Conservation (phyloP, 805 yeast species). For the Yarrowia osloensis region DNA sequence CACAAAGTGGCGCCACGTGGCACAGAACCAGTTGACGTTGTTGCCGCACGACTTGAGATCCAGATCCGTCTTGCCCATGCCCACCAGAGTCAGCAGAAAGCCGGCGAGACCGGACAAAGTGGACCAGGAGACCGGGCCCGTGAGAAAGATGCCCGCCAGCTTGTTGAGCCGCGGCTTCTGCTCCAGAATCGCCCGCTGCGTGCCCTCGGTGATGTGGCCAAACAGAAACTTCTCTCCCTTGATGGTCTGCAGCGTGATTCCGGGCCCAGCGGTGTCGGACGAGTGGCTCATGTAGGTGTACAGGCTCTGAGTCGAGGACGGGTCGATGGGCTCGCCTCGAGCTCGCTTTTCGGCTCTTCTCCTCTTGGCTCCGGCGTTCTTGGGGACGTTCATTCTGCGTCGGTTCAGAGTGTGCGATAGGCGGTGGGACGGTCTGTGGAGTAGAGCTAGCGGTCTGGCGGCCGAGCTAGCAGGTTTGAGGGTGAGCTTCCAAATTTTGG, state of each 20-base stretch:
- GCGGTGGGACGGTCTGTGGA: neutral
- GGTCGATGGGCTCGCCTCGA: neutral
- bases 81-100: conserved; percentile 74
- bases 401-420: neutral
- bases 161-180: conserved; percentile 58
- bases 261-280: conserved; percentile 52
- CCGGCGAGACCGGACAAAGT: conserved; percentile 95
- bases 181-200: conserved; percentile 73
- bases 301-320: neutral
- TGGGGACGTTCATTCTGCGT: neutral
- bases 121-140: conserved; percentile 78
- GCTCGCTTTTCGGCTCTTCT: neutral
- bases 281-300: conserved; percentile 40
- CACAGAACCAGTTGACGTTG: conserved; percentile 57
- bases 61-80: conserved; percentile 57
- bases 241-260: conserved; percentile 49
- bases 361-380: neutral
- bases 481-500: conserved; percentile 6
- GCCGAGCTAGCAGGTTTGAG: neutral
- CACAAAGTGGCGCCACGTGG: conserved; percentile 86
- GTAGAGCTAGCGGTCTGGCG: neutral
- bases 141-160: conserved; percentile 65
- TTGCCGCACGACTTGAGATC: conserved; percentile 48
- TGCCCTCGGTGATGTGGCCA: conserved; percentile 84
- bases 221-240: conserved; percentile 62